Evolutionary conservation across 2,329 filamentous ascomycete genomes (phyloP).

Genomic region (Microdochium bolleyi): DNA sequence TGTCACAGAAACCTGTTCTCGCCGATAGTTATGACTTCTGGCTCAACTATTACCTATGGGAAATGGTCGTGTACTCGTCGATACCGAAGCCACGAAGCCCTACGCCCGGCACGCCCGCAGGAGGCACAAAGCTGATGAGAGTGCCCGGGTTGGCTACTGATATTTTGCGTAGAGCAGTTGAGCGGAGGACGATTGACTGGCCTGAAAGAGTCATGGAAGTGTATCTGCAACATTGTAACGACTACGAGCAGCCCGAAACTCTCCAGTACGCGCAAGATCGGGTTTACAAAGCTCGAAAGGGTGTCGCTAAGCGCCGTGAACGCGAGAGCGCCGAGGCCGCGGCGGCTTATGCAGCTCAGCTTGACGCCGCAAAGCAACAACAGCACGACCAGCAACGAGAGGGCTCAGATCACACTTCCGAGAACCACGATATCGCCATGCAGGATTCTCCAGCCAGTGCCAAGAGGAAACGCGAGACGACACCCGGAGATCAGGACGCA

Average conservation of each 20-base stretch:
- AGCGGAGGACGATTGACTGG: slow-evolving; percentile 59
- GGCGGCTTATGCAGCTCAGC: slow-evolving; percentile 35
- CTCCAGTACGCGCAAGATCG: slow-evolving; percentile 68
- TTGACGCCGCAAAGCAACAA: slow-evolving; percentile 22
- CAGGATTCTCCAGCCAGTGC: slow-evolving; percentile 29
- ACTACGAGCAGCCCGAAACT: slow-evolving; percentile 74
- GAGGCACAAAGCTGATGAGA: slow-evolving; percentile 38
- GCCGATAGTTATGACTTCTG: slow-evolving; percentile 87
- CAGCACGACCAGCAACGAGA: slow-evolving; percentile 17
- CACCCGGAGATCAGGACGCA: slow-evolving; percentile 27
- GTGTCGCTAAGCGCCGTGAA: slow-evolving; percentile 55
- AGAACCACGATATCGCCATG: slow-evolving; percentile 13
- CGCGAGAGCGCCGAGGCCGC: slow-evolving; percentile 56
- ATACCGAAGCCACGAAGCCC: slow-evolving; percentile 43
- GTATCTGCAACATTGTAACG: slow-evolving; percentile 75
- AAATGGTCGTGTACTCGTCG: slow-evolving; percentile 59
- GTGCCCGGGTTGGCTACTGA: slow-evolving; percentile 68
- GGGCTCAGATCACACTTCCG: slow-evolving; percentile 16
- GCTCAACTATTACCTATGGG: slow-evolving; percentile 87
- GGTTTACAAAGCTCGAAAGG: slow-evolving; percentile 60
- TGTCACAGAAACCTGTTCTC: slow-evolving; percentile 55
- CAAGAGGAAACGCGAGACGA: slow-evolving; percentile 71
- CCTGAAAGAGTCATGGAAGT: slow-evolving; percentile 69
- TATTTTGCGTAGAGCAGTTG: slow-evolving; percentile 65
- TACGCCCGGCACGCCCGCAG: slow-evolving; percentile 32